A percentile compares a stretch with the other conserved stretches of the same genome.
Evolutionary conservation across 2,329 filamentous ascomycete species (phyloP).

Genomic region (Pochonia chlamydosporia): DNA sequence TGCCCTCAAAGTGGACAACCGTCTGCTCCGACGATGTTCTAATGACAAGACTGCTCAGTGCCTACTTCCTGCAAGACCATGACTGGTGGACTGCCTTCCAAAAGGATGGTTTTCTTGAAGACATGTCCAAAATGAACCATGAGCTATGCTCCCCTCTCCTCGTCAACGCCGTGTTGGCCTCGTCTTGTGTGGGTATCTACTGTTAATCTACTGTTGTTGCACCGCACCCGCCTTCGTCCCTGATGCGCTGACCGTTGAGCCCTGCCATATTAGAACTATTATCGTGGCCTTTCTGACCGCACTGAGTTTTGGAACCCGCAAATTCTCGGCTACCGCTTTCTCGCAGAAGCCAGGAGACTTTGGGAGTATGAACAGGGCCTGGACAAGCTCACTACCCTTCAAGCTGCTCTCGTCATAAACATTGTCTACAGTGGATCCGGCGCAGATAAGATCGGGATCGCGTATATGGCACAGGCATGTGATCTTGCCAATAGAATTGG

Average conservation of each 20-base stretch:
- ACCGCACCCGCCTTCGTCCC: neutral
- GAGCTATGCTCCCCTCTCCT: slow-evolving; percentile 29
- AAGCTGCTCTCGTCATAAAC: slow-evolving; percentile 25
- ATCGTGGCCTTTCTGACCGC: slow-evolving; percentile 19
- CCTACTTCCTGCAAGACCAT: slow-evolving; percentile 24
- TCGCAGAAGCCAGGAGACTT: slow-evolving; percentile 28
- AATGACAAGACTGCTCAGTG: slow-evolving; percentile 19
- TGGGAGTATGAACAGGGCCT: slow-evolving; percentile 25
- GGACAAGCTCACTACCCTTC: slow-evolving; percentile 23
- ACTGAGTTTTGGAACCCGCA: slow-evolving; percentile 29
- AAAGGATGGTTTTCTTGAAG: slow-evolving; percentile 29
- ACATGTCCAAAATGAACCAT: slow-evolving; percentile 21
- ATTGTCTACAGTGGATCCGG: slow-evolving; percentile 22
- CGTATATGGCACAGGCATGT: slow-evolving; percentile 21
- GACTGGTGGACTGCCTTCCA: slow-evolving; percentile 26
- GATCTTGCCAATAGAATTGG: slow-evolving; percentile 22
- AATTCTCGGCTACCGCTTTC: slow-evolving; percentile 26
- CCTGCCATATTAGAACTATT: slow-evolving; percentile 18
- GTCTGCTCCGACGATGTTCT: slow-evolving; percentile 24
- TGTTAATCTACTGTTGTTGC: too few relatives aligned
- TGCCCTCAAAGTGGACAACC: slow-evolving; percentile 26
- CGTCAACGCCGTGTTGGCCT: slow-evolving; percentile 28
- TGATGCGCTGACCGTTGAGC: neutral
- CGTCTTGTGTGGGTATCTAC: slow-evolving; percentile 25
- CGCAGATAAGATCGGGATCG: slow-evolving; percentile 27